These are phyloP conservation scores for Trichocladium uniseriatum DNA, from an alignment of 495 filamentous ascomycete species.

Conservation along the genomic window DNA sequence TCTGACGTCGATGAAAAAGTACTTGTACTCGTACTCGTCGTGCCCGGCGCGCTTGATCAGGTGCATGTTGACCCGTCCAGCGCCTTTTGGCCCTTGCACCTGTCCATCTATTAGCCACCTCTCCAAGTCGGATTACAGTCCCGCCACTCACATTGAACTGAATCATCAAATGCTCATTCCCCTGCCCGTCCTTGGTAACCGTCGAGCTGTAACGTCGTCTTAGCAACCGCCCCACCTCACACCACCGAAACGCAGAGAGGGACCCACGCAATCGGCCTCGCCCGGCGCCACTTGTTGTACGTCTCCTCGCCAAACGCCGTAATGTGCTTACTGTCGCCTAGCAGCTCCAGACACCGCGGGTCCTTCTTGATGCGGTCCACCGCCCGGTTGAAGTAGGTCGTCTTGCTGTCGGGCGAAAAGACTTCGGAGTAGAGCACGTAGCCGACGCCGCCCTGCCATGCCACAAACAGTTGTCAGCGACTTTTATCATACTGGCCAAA, in stretches of 20 bases:
- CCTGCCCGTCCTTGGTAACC: slow-evolving; percentile 57
- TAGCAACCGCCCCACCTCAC: background rate
- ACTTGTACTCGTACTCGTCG: slow-evolving; percentile 67
- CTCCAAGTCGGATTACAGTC: background rate
- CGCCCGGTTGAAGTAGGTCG: slow-evolving; percentile 79
- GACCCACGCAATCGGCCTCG: slow-evolving; percentile 74
- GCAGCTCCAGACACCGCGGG: slow-evolving; percentile 55
- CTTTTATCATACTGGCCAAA: background rate
- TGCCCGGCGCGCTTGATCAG: slow-evolving; percentile 54
- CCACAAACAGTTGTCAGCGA: slow-evolving; percentile 10
- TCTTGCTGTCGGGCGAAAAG: slow-evolving; percentile 75
- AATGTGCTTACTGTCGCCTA: slow-evolving; percentile 69
- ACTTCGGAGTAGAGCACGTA: slow-evolving; percentile 80
- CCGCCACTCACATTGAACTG: slow-evolving; percentile 64
- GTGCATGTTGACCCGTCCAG: slow-evolving; percentile 67
- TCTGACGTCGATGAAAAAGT: slow-evolving; percentile 68
- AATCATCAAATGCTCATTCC: slow-evolving; percentile 75
- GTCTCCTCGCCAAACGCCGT: slow-evolving; percentile 78
- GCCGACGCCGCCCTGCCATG: slow-evolving; percentile 58
- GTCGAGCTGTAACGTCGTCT: slow-evolving; percentile 42
- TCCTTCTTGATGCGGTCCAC: slow-evolving; percentile 71
- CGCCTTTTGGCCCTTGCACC: slow-evolving; percentile 74
- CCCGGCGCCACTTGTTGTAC: slow-evolving; percentile 71
- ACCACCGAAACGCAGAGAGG: background rate
- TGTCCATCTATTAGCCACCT: slow-evolving; percentile 25